These are phyloP conservation scores for Leccinum aurantiacum DNA, from an alignment of 768 basidiomycete genomes.

Conservation along the genomic window DNA sequence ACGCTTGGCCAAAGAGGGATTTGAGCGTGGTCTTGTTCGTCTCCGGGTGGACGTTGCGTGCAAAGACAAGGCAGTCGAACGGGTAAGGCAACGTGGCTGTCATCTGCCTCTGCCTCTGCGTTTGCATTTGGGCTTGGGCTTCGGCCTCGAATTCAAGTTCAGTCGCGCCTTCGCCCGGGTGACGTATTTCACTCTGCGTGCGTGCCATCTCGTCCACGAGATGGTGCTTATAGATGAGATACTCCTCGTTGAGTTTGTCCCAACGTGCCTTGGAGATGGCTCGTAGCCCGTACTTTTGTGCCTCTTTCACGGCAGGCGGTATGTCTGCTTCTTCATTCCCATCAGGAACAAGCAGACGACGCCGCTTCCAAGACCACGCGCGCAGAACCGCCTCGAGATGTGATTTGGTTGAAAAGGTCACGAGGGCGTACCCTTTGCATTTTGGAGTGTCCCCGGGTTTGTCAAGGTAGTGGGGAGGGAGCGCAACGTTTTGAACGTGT, in stretches of 20 bases:
- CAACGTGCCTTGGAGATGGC: conserved; percentile 56
- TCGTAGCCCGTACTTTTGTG: conserved; percentile 59
- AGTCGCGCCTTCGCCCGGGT: neutral
- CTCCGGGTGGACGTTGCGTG: conserved; percentile 65
- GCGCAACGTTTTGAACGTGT: conserved; percentile 51
- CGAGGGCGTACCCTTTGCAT: conserved; percentile 75
- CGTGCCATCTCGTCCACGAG: conserved; percentile 49
- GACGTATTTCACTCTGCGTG: conserved; percentile 3
- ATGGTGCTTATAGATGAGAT: conserved; percentile 57
- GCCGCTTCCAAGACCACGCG: conserved; percentile 63
- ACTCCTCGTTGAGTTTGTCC: conserved; percentile 66
- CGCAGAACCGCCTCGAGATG: conserved; percentile 45
- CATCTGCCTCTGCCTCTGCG: conserved; percentile 8
- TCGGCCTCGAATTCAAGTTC: neutral
- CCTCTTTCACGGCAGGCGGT: conserved; percentile 38
- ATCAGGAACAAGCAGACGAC: neutral
- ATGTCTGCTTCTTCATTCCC: neutral
- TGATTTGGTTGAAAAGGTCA: conserved; percentile 47
- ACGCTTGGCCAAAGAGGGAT: conserved; percentile 49
- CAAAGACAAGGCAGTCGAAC: conserved; percentile 64
- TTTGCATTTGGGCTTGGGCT: neutral
- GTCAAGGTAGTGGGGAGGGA: conserved; percentile 68
- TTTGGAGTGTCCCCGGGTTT: conserved; percentile 51
- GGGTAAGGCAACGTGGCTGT: conserved; percentile 49
- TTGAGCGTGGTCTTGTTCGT: conserved; percentile 84